Conservation (phyloP, 2,329 filamentous ascomycete species). For the Penicillium sp. region DNA sequence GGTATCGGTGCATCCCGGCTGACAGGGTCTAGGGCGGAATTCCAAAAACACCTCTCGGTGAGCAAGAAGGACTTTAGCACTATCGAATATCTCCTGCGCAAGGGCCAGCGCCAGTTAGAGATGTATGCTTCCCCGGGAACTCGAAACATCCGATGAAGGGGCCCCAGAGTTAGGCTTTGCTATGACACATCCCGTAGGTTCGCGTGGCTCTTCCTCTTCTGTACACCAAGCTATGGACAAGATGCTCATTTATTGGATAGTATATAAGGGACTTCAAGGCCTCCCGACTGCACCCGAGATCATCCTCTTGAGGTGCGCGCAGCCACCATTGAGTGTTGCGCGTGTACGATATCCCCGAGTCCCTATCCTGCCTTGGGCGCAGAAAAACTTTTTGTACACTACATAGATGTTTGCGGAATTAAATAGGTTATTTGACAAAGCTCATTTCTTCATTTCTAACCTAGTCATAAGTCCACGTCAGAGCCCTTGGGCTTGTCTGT, state of each 20-base stretch:
- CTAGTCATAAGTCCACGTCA: neutral
- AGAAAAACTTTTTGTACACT: neutral
- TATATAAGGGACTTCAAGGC: neutral
- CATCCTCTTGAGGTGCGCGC: neutral
- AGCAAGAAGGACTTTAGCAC: conserved; percentile 84
- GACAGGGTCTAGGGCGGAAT: conserved; percentile 62
- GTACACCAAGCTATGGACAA: neutral
- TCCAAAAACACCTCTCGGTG: conserved; percentile 66
- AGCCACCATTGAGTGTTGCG: neutral
- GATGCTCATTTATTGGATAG: neutral
- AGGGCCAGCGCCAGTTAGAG: conserved; percentile 78
- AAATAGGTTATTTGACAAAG: neutral
- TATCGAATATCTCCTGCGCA: conserved; percentile 81
- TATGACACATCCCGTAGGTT: conserved; percentile 3
- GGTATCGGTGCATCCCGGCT: conserved; percentile 15
- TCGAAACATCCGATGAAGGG: conserved; percentile 62
- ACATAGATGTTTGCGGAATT: neutral
- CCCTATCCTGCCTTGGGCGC: neutral
- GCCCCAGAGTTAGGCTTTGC: neutral
- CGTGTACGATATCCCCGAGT: neutral
- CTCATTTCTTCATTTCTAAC: neutral
- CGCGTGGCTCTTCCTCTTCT: neutral
- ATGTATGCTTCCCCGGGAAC: conserved; percentile 78
- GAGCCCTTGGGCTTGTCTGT: neutral
- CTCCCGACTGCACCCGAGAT: neutral